phyloP scores from a whole-genome alignment of 768 basidiomycete genomes.

The Amanita rimosa region DNA sequence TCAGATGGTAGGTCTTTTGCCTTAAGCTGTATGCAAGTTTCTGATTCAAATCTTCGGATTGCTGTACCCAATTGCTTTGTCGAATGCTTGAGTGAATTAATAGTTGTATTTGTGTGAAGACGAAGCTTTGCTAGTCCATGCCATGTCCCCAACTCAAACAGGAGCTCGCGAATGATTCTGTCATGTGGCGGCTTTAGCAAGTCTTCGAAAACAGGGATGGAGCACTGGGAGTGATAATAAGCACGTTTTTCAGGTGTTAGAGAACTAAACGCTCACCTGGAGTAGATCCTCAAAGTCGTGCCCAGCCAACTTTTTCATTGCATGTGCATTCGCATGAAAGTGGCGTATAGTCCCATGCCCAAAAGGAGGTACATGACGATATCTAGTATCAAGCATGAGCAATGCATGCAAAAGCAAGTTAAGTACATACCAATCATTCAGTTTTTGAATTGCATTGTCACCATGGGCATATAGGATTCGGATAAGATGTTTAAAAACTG shows the following conservation, averaged over 20 bases:
- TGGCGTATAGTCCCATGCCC: conserved; percentile 21
- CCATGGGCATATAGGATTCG: conserved; percentile 16
- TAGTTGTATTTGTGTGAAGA: conserved; percentile 16
- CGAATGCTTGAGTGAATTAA: conserved; percentile 16
- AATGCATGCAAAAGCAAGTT: not conserved
- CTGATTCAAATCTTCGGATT: conserved; percentile 14
- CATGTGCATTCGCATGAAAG: conserved; percentile 22
- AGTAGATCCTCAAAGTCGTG: conserved; percentile 31
- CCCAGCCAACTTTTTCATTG: conserved; percentile 19
- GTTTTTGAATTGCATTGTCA: conserved; percentile 9
- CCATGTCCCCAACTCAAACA: conserved; percentile 22
- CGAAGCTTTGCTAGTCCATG: conserved; percentile 16
- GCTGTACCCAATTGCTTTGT: conserved; percentile 17
- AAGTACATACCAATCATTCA: conserved; percentile 13
- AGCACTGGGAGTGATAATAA: conserved; percentile 14
- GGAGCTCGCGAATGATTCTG: conserved; percentile 13
- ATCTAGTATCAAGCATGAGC: conserved; percentile 11
- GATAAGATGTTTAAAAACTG: conserved; percentile 22
- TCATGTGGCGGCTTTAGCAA: conserved; percentile 21
- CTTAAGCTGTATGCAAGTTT: conserved; percentile 11
- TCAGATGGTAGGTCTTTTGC: conserved; percentile 17
- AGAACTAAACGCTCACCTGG: conserved; percentile 18
- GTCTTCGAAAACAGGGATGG: conserved; percentile 23
- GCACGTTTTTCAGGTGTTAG: not conserved
- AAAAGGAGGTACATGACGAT: conserved; percentile 16